Conservation (phyloP, 2,329 filamentous ascomycete species). For the Fusarium keratoplasticum region DNA sequence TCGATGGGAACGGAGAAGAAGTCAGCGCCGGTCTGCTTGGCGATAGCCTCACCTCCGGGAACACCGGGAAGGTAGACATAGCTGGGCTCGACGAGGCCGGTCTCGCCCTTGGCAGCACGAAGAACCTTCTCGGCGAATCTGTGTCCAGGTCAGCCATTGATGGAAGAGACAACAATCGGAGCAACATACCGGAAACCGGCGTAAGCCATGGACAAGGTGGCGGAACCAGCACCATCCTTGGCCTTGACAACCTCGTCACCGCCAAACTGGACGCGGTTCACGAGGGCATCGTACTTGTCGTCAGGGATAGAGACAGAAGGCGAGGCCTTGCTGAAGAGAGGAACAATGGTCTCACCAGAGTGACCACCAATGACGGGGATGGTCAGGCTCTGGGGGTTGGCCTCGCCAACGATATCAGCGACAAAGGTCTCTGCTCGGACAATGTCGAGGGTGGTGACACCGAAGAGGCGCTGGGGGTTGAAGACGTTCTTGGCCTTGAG, state of each 20-base stretch:
- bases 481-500: conserved; percentile 94
- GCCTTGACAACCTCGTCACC: conserved; percentile 97
- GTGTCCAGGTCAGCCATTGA: conserved; percentile 23
- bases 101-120: conserved; percentile 88
- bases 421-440: conserved; percentile 98
- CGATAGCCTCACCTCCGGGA: conserved; percentile 85
- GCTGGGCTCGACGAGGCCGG: conserved; percentile 92
- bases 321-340: conserved; percentile 92
- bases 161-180: neutral
- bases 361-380: conserved; percentile 97
- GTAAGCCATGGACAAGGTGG: conserved; percentile 94
- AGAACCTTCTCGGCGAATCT: conserved; percentile 96
- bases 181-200: conserved; percentile 83
- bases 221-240: conserved; percentile 91
- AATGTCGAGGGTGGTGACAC: conserved; percentile 98
- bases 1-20: conserved; percentile 98
- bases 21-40: conserved; percentile 84
- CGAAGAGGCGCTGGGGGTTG: conserved; percentile 94
- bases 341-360: conserved; percentile 98
- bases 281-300: conserved; percentile 90
- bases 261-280: conserved; percentile 97
- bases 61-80: conserved; percentile 96
- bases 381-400: conserved; percentile 82
- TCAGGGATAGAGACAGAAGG: conserved; percentile 83
- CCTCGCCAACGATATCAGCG: conserved; percentile 83